phyloP scores from a whole-genome alignment of 257 asterid genomes.

The Cynanchum wilfordii region DNA sequence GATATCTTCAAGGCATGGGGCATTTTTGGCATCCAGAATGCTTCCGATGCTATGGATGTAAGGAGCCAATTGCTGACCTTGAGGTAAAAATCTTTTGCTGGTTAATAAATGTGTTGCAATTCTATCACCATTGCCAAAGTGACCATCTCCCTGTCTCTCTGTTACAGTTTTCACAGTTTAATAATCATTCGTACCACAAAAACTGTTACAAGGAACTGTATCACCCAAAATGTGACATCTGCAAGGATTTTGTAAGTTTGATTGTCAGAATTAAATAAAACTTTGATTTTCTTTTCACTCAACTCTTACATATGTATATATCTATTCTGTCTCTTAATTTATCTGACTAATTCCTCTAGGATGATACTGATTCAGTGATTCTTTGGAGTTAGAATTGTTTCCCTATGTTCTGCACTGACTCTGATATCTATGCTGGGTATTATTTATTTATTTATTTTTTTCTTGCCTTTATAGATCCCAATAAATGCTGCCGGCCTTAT shows the following conservation, averaged over 20 bases:
- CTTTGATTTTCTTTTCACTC: background rate
- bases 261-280: background rate
- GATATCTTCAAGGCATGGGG: constrained; percentile 91
- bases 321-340: too few species aligned
- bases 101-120: background rate
- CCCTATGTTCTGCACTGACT: constrained; percentile 4
- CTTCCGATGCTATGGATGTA: constrained; percentile 75
- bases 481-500: constrained; percentile 80
- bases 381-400: background rate
- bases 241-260: constrained; percentile 78
- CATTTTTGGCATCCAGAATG: constrained; percentile 98
- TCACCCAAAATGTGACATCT: constrained; percentile 97
- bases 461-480: constrained; percentile 52
- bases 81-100: constrained; percentile 50
- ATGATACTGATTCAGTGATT: background rate
- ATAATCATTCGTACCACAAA: constrained; percentile 79
- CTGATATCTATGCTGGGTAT: background rate
- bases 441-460: too few species aligned
- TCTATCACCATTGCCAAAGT: constrained; percentile 8
- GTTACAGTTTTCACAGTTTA: constrained; percentile 80
- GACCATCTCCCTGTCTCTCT: constrained; percentile 15
- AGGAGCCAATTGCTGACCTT: constrained; percentile 73
- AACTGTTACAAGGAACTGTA: constrained; percentile 85
- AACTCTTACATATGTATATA: background rate
- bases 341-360: too few species aligned